Conservation (phyloP, 169 alveolate genomes). For the Babesia sp. region DNA sequence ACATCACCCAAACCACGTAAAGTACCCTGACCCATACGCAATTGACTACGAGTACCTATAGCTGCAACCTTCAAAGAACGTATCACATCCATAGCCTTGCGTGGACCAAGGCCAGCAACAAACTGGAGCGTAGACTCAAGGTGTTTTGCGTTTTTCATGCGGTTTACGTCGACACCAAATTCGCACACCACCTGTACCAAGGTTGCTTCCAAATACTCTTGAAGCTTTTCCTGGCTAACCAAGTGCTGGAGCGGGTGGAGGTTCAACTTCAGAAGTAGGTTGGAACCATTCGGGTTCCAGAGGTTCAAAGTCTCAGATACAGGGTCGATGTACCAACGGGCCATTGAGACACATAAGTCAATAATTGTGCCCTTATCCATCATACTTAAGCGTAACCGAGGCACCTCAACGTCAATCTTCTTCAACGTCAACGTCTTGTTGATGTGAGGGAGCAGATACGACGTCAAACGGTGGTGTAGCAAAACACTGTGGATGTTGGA, state of each 20-base stretch:
- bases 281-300: conserved; percentile 68
- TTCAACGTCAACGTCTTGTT: neutral
- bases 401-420: conserved; percentile 31
- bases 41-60: conserved; percentile 39
- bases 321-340: conserved; percentile 70
- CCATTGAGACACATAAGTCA: conserved; percentile 36
- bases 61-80: conserved; percentile 29
- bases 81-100: conserved; percentile 61
- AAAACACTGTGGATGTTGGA: conserved; percentile 4
- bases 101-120: conserved; percentile 74
- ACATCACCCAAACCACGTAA: conserved; percentile 60
- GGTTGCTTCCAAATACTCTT: conserved; percentile 31
- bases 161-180: conserved; percentile 42
- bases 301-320: conserved; percentile 67
- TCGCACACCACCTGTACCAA: conserved; percentile 33
- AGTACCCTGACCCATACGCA: conserved; percentile 27
- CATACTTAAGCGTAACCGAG: conserved; percentile 25
- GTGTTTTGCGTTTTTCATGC: conserved; percentile 24
- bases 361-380: neutral
- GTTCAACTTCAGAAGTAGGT: conserved; percentile 68
- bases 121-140: conserved; percentile 55
- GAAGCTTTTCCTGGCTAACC: conserved; percentile 62
- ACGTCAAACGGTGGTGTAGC: conserved; percentile 9
- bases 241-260: conserved; percentile 76
- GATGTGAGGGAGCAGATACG: conserved; percentile 8